phyloP scores from a whole-genome alignment of 768 basidiomycete species.

The Leccinum longicurvipes region DNA sequence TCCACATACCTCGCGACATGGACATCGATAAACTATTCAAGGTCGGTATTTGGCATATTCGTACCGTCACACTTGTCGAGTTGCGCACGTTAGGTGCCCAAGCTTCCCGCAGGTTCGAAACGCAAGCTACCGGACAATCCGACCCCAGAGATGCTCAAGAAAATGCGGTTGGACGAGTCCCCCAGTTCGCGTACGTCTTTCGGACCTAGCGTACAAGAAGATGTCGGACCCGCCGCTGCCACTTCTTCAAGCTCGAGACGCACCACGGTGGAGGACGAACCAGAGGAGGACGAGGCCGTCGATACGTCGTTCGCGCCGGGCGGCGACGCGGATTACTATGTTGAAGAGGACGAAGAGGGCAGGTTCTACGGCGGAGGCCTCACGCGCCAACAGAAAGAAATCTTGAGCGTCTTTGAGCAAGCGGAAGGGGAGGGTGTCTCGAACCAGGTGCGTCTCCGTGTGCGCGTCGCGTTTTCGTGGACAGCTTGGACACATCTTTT shows the following conservation, averaged over 20 bases:
- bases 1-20: constrained; percentile 27
- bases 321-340: constrained; percentile 86
- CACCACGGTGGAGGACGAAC: constrained; percentile 58
- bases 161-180: constrained; percentile 56
- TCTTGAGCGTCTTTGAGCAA: constrained; percentile 89
- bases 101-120: constrained; percentile 63
- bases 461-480: neutral
- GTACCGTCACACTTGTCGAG: neutral
- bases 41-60: constrained; percentile 22
- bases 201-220: constrained; percentile 8
- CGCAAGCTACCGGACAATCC: constrained; percentile 75
- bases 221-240: neutral
- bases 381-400: constrained; percentile 90
- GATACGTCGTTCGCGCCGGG: constrained; percentile 71
- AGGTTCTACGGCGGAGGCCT: constrained; percentile 93
- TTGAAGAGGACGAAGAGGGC: constrained; percentile 88
- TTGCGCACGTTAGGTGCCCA: constrained; percentile 51
- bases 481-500: neutral
- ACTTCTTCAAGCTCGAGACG: constrained; percentile 34
- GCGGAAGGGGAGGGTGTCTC: constrained; percentile 58
- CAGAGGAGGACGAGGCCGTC: constrained; percentile 18
- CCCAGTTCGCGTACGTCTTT: constrained; percentile 1
- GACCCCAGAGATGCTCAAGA: constrained; percentile 79
- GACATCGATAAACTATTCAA: constrained; percentile 52
- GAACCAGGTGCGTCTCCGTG: constrained; percentile 57